Base-by-base conservation (phyloP, 2,329 filamentous ascomycete species). In the Fonsecaea multimorphosa region DNA sequence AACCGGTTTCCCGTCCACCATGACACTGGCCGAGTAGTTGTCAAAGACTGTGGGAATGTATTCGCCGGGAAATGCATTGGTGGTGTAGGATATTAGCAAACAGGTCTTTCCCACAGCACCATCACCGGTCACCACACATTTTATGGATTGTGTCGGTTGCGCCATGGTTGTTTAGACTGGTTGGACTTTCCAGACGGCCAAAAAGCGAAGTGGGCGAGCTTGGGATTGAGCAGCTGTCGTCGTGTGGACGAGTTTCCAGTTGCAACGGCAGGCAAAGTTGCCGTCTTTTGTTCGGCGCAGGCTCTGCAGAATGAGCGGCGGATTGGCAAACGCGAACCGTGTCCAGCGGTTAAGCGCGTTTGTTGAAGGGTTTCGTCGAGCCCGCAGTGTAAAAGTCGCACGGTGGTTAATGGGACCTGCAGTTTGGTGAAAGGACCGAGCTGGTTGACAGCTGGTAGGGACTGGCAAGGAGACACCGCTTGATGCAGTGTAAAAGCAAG, bases 81-180 rank as follows among this genome's bases (percentile, higher is more conserved):
- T 99, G 70, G 95, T 98, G 84, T 99, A 99, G 60, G 94, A 98
- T 79, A 99, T 99, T 75, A 99, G 89, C 67, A 99, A 89, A 85
- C 95, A 99, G 85, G 95, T 99, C 94, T 99, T 99, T 81, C 95
- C 95, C 75, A 99, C 95, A 78, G 95, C 95, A 91, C 95, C 95
- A 81, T 99, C 95, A 83, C 95, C 95, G 70, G 95, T 98, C 77
- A 99, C 95, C 78, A 99, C 95, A 80, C 95, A 99, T 93, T 97
- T 72, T 65, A 72, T 68, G 8, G 71, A 72, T 55, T 72, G 69
- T 31, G 71, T 72, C 44, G 64, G 68, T 61, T 69, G 67, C 55
- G 67, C 67, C 67, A 69, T 69, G 27, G 31, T 58, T 44, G 3
- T 31, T 40, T 31, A 19, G 36, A 29, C 16, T 58, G 36, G 49